Conservation (phyloP, 331 rosid genomes). For the Phaseolus coccineus region DNA sequence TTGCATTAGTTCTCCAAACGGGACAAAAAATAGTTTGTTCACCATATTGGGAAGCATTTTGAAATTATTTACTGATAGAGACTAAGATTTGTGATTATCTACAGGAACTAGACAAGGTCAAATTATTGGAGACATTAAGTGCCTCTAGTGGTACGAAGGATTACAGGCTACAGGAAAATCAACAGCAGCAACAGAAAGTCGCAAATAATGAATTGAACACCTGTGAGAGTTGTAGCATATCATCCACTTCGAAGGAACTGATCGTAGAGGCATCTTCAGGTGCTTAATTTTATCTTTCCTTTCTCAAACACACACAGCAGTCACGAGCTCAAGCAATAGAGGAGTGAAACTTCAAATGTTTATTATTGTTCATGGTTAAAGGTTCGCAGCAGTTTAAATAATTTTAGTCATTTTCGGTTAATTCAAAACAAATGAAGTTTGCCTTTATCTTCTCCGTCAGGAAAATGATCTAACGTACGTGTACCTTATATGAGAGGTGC, state of each 20-base stretch:
- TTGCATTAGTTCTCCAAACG: neutral
- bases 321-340: neutral
- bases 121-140: conserved; percentile 40
- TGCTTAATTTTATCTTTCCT: conserved; percentile 30
- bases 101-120: conserved; percentile 53
- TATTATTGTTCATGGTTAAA: neutral
- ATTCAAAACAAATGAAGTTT: neutral
- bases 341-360: neutral
- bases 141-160: conserved; percentile 40
- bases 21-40: neutral
- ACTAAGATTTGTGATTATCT: conserved; percentile 32
- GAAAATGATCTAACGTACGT: neutral
- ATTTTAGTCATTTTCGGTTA: neutral
- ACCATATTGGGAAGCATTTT: conserved; percentile 10
- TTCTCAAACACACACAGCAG: neutral
- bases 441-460: neutral
- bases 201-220: conserved; percentile 21
- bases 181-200: conserved; percentile 4
- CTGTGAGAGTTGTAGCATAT: conserved; percentile 42
- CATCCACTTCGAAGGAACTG: conserved; percentile 40
- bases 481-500: neutral
- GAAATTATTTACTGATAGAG: neutral
- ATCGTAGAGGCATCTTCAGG: conserved; percentile 38
- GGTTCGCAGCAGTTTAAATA: neutral
- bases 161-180: conserved; percentile 7